Evolutionary conservation across 257 asterid species (phyloP), one percentile per base, ranked within the genome.

Genomic region (Scutellaria galericulata): DNA sequence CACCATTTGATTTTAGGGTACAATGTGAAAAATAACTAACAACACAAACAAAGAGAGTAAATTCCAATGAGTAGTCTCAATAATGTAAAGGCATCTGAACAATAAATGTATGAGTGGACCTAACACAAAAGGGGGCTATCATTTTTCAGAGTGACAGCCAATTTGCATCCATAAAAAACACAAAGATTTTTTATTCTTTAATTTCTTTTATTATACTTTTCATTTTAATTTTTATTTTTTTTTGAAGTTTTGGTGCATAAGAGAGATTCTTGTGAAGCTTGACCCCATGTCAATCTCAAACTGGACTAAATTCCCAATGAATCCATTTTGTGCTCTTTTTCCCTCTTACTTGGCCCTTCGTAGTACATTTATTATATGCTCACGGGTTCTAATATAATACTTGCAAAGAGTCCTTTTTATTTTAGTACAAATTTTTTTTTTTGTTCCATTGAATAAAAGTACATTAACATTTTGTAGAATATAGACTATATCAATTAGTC

Each of bases 101-200:
- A 78, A 72, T 75, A 64, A 83, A 73, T 81, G 82, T 54, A 54
- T 18, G 66, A 76, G 83, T 79, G 80, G 84, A 79, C 86, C 81
- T 73, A 66, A 74, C 83, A 73, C 42, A 75, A 55, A 66, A 35
- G 63, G 45, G 76, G 64, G 53, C 75, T 79, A 60, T 75, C 72
- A 37, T 77, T 77, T 75, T 77, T 31, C 59, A 40, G 64, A 24
- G 72, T 73, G 83, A 77, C 81, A 74, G 70, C 79, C 59, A 76
- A 70, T 52, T 60, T 75, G 73, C 75, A 63, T 75, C 75, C 76
- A 76, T 73, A 41, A 68, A 31, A 76, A 73, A 65, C 80, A 14
- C 48, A n/a, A 67, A 22, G 12, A 18, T 18, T 13, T 51, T 5
- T 72, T 31, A 10, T 31, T 31, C 37, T 31, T 31, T 4, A 31